Conservation (phyloP, 495 filamentous ascomycete species). For the Lepraria neglecta region DNA sequence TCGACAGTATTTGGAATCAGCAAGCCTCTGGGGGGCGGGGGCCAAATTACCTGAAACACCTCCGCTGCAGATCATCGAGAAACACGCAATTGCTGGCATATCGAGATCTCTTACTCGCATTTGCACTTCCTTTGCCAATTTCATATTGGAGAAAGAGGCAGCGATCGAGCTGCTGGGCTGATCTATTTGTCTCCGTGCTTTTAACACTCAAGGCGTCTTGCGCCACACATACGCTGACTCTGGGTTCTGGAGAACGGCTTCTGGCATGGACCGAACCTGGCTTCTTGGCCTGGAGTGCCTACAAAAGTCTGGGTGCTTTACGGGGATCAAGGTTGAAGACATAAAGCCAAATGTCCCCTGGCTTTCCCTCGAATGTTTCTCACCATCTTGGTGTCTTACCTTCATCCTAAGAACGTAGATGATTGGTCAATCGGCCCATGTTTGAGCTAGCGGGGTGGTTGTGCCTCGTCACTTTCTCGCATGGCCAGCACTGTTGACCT, state of each 20-base stretch:
- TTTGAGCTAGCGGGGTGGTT: constrained; percentile 1
- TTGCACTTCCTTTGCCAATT: too few species aligned
- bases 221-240: too few species aligned
- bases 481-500: not conserved
- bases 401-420: not conserved
- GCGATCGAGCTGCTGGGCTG: too few species aligned
- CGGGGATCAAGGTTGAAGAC: not conserved
- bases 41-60: not conserved
- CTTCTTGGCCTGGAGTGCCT: not conserved
- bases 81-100: constrained; percentile 8
- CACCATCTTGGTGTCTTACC: not conserved
- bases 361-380: not conserved
- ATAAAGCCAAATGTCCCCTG: not conserved
- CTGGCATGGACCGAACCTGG: constrained; percentile 9
- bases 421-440: not conserved
- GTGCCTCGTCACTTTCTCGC: not conserved
- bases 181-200: too few species aligned
- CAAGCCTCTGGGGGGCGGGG: constrained; percentile 3
- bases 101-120: not conserved
- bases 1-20: not conserved
- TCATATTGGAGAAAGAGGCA: too few species aligned
- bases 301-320: not conserved
- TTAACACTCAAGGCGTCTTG: too few species aligned
- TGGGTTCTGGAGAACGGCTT: not conserved
- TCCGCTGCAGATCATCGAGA: not conserved